phyloP scores from a whole-genome alignment of 306 rosid species.

The Fragaria ananassa region DNA sequence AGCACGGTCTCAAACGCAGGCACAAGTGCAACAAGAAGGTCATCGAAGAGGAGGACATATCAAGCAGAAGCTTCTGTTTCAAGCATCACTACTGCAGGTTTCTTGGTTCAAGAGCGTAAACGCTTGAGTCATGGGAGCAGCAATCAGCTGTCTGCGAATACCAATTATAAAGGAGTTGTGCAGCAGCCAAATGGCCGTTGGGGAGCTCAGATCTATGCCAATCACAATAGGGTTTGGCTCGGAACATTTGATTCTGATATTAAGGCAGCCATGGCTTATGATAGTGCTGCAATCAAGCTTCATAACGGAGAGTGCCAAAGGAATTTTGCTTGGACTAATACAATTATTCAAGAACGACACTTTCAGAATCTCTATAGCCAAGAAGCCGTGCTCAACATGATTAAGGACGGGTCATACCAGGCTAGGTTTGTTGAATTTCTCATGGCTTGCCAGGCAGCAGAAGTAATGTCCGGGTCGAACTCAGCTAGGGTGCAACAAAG shows the following conservation, averaged over 20 bases:
- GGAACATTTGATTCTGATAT: slow-evolving; percentile 34
- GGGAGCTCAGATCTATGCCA: slow-evolving; percentile 42
- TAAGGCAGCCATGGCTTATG: slow-evolving; percentile 42
- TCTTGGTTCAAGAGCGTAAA: slow-evolving; percentile 6
- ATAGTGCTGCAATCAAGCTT: slow-evolving; percentile 38
- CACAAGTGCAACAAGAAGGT: not conserved
- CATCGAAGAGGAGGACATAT: not conserved
- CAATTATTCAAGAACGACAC: slow-evolving; percentile 18
- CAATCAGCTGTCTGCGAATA: not conserved
- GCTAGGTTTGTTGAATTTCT: slow-evolving; percentile 24
- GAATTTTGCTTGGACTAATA: slow-evolving; percentile 33
- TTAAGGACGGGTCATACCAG: slow-evolving; percentile 36
- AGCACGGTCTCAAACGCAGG: slow-evolving; percentile 18
- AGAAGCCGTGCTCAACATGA: slow-evolving; percentile 35
- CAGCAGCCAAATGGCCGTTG: slow-evolving; percentile 33
- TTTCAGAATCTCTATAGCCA: slow-evolving; percentile 25
- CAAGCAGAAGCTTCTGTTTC: slow-evolving; percentile 27
- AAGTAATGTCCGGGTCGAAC: not conserved
- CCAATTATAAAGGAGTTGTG: slow-evolving; percentile 30
- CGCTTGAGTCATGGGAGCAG: not conserved
- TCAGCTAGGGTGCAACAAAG: slow-evolving; percentile 7
- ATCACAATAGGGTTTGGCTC: slow-evolving; percentile 30
- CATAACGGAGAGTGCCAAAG: slow-evolving; percentile 20
- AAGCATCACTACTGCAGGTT: slow-evolving; percentile 12
- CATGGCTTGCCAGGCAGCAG: not conserved